phyloP scores from a whole-genome alignment of 805 yeast species.

The Isabelozyma heimii region DNA sequence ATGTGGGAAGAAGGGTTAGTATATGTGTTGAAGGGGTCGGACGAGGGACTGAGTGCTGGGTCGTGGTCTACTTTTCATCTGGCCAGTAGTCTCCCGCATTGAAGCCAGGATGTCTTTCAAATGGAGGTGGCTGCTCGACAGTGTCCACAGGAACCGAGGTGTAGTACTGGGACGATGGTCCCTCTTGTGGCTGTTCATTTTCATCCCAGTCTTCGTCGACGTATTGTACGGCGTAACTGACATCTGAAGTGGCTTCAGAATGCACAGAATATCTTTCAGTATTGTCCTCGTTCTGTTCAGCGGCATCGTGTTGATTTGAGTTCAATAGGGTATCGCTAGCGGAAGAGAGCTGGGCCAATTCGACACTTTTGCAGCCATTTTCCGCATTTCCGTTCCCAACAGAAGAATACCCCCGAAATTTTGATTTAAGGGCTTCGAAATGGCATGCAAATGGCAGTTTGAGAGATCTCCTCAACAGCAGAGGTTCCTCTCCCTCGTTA shows the following conservation, averaged over 20 bases:
- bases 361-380: neutral
- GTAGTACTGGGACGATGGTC: neutral
- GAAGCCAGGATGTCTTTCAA: slow-evolving; percentile 46
- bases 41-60: neutral
- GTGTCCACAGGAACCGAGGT: neutral
- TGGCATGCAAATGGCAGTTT: too few species aligned
- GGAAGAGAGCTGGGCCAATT: neutral
- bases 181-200: neutral
- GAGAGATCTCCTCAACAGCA: neutral
- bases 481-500: neutral
- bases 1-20: too few species aligned
- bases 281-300: slow-evolving; percentile 4
- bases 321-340: neutral
- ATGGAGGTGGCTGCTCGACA: slow-evolving; percentile 34
- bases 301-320: slow-evolving; percentile 3
- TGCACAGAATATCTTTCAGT: neutral
- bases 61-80: slow-evolving; percentile 17
- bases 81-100: slow-evolving; percentile 46
- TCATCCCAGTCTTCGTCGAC: slow-evolving; percentile 3
- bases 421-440: too few species aligned
- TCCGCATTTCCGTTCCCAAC: neutral
- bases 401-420: too few species aligned
- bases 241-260: slow-evolving; percentile 24
- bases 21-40: too few species aligned
- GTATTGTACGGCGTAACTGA: slow-evolving; percentile 21